phyloP scores from a whole-genome alignment of 805 yeast genomes.

The Myxozyma lipomycoides region DNA sequence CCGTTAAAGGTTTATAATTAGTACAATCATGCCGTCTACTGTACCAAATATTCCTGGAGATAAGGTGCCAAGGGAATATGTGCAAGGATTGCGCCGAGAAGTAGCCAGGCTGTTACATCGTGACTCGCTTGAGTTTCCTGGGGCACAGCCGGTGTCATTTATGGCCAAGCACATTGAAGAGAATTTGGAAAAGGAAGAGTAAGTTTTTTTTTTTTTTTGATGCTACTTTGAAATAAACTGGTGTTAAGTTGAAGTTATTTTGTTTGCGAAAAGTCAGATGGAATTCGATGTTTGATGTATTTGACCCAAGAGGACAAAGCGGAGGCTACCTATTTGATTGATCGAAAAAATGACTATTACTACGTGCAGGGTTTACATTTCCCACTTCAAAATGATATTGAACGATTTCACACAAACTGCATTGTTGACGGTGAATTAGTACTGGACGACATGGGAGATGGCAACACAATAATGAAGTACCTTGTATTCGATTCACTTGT shows the following conservation, averaged over 20 bases:
- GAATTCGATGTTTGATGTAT: conserved; percentile 75
- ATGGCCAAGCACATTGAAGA: conserved; percentile 64
- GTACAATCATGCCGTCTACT: conserved; percentile 20
- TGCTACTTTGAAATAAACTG: not conserved
- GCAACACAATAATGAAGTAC: conserved; percentile 62
- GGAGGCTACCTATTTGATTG: conserved; percentile 85
- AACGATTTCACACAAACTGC: conserved; percentile 76
- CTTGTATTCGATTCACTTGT: conserved; percentile 90
- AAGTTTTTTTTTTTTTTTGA: conserved; percentile 9
- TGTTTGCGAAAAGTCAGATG: conserved; percentile 96
- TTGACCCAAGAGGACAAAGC: conserved; percentile 63
- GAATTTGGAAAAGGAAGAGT: conserved; percentile 60
- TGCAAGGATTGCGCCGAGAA: conserved; percentile 60
- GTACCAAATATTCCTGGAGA: conserved; percentile 88
- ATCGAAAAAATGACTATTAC: conserved; percentile 82
- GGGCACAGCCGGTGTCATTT: conserved; percentile 89
- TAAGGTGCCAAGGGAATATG: conserved; percentile 66
- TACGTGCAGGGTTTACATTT: conserved; percentile 76
- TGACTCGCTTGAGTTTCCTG: conserved; percentile 59
- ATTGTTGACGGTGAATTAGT: conserved; percentile 94
- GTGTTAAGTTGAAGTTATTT: conserved; percentile 46
- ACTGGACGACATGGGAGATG: conserved; percentile 48
- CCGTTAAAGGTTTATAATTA: too few relatives aligned
- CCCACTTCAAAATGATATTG: conserved; percentile 52
- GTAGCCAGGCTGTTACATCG: conserved; percentile 61